phyloP scores from a whole-genome alignment of 2,329 filamentous ascomycete genomes.

The Fusarium sp. region DNA sequence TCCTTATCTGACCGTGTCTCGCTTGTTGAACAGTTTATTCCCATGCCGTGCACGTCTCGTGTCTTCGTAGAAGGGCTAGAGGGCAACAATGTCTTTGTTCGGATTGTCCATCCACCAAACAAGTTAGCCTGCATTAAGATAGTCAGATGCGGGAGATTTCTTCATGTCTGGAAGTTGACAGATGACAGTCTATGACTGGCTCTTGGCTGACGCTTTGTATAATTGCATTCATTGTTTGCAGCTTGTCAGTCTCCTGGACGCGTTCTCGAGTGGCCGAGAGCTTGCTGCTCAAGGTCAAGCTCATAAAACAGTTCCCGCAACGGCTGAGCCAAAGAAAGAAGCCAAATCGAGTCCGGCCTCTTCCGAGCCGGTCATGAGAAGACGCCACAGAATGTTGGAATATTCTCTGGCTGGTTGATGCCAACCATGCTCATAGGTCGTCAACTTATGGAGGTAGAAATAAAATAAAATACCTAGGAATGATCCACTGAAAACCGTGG shows the following conservation, averaged over 20 bases:
- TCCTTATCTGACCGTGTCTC: slow-evolving; percentile 12
- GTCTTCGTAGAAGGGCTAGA: neutral
- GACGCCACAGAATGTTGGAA: slow-evolving; percentile 32
- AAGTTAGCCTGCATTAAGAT: slow-evolving; percentile 9
- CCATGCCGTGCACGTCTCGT: slow-evolving; percentile 4
- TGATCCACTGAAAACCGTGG: slow-evolving; percentile 28
- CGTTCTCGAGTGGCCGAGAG: slow-evolving; percentile 19
- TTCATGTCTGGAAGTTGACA: neutral
- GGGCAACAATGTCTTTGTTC: slow-evolving; percentile 29
- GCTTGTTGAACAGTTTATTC: slow-evolving; percentile 10
- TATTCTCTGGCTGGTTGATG: slow-evolving; percentile 2
- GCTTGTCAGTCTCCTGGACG: slow-evolving; percentile 3
- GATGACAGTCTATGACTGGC: slow-evolving; percentile 15
- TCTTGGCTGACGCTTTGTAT: slow-evolving; percentile 3
- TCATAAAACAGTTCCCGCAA: slow-evolving; percentile 29
- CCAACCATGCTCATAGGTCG: slow-evolving; percentile 3
- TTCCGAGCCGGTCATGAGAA: slow-evolving; percentile 28
- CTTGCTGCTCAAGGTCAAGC: neutral
- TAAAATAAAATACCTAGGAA: slow-evolving; percentile 1
- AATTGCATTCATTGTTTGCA: slow-evolving; percentile 18
- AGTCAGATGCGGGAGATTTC: slow-evolving; percentile 14
- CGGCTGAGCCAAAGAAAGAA: slow-evolving; percentile 23
- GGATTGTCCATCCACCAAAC: slow-evolving; percentile 8
- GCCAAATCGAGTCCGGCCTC: slow-evolving; percentile 20
- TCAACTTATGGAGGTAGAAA: neutral